These are phyloP conservation scores for Phytophthora boehmeriae DNA, from an alignment of 352 stramenopile species.

Conservation along the genomic window DNA sequence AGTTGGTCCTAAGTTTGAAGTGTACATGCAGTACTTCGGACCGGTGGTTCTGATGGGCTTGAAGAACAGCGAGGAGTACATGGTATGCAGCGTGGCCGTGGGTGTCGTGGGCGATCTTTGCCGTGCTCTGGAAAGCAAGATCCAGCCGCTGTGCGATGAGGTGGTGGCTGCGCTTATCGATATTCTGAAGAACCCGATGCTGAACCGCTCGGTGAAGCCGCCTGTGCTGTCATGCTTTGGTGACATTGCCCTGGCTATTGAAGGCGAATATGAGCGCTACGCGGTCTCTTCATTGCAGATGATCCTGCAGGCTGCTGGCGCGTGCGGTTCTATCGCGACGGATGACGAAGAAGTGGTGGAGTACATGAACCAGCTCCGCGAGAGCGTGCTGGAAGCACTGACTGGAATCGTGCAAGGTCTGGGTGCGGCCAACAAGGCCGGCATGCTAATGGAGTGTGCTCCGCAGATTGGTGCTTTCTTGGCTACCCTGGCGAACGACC, in stretches of 20 bases:
- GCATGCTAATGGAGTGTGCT: conserved; percentile 84
- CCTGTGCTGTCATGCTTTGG: conserved; percentile 96
- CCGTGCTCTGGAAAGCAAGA: conserved; percentile 90
- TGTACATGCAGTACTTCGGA: conserved; percentile 96
- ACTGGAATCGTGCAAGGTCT: conserved; percentile 97
- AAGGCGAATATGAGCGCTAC: conserved; percentile 92
- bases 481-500: conserved; percentile 82
- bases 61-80: conserved; percentile 95
- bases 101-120: conserved; percentile 96
- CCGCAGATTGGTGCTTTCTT: conserved; percentile 91
- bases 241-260: conserved; percentile 96
- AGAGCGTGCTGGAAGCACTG: conserved; percentile 96
- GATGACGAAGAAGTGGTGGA: conserved; percentile 98
- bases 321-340: conserved; percentile 84
- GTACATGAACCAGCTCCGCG: conserved; percentile 96
- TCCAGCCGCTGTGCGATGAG: conserved; percentile 94
- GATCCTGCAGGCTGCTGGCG: conserved; percentile 86
- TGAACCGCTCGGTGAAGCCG: conserved; percentile 96
- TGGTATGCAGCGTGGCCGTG: conserved; percentile 96
- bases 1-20: conserved; percentile 92
- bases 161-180: conserved; percentile 95
- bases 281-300: conserved; percentile 82
- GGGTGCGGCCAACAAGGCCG: conserved; percentile 87
- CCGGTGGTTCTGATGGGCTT: conserved; percentile 93
- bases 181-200: conserved; percentile 93